These are phyloP conservation scores for Euphrasia confusa DNA, from an alignment of 257 asterid species.

Conservation along the genomic window DNA sequence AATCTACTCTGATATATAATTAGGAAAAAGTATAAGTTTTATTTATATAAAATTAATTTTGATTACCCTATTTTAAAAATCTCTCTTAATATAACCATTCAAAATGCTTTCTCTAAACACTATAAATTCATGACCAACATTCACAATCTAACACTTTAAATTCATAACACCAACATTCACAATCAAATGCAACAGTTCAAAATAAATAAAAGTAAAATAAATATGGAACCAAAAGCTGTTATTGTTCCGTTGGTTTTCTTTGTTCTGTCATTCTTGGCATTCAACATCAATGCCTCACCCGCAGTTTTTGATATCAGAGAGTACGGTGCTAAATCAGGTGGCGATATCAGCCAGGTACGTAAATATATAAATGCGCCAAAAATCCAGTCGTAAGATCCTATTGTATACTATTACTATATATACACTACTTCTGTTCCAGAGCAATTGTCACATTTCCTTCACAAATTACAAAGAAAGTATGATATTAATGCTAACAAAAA, in stretches of 20 bases:
- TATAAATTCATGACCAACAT: background rate
- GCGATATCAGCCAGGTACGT: slow-evolving; percentile 16
- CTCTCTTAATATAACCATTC: background rate
- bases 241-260: background rate
- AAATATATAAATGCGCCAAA: slow-evolving; percentile 17
- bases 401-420: too few relatives aligned
- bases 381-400: slow-evolving; percentile 30
- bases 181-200: background rate
- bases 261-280: slow-evolving; percentile 14
- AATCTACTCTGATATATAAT: too few relatives aligned
- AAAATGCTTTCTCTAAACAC: background rate
- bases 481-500: too few relatives aligned
- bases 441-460: too few relatives aligned
- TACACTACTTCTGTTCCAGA: too few relatives aligned
- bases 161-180: too few relatives aligned
- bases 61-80: too few relatives aligned
- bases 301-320: slow-evolving; percentile 17
- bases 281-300: background rate
- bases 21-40: too few relatives aligned
- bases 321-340: slow-evolving; percentile 20
- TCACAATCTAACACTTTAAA: too few relatives aligned
- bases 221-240: slow-evolving; percentile 18
- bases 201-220: background rate
- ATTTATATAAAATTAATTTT: too few relatives aligned
- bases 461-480: too few relatives aligned